Evolutionary conservation across 2,329 filamentous ascomycete species (phyloP), one percentile per base, ranked within the genome.

Genomic region (Apiospora arundinis): DNA sequence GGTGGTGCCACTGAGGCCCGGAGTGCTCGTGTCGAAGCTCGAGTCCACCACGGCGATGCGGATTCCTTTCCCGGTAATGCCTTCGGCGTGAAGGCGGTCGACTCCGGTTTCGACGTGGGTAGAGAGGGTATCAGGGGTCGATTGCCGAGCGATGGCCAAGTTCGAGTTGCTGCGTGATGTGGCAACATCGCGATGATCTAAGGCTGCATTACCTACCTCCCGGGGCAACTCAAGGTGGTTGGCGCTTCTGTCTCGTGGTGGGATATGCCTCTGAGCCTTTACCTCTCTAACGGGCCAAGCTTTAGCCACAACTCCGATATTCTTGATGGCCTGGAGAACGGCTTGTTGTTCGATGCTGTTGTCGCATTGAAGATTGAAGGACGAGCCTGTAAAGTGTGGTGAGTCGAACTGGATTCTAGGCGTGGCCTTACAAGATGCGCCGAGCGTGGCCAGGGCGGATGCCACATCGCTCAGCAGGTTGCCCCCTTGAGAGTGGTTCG

Each of bases 1-100:
- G 3, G 18, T 42, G 8, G 46, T 52, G n/a, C 46, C 67, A 25
- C 28, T 12, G 12, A 68, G 46, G 5, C 44, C 67, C 2, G 44
- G 67, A 2, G 40, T 32, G 44, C 44, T 68, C 12, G 67, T 68
- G 67, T 68, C 67, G 46, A 68, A 68, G 45, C 67, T 48, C 28
- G 67, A 68, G 67, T 68, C 67, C 25, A 68, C 32, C 16, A 68
- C 67, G 18, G 67, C 67, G 32, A 68, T 68, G 44, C 67, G 67
- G 18, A 68, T 52, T 25, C 46, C 46, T 11, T 28, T 37, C 11
- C 67, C 67, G 25, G 67, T 68, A 8, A 42, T 48, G 67, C 32
- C 32, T 14, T 32, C 25, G 46, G 67, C 67, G 46, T 68, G 67
- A 12, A 68, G 44, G n/a, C 67, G 67, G 32, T 52, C 46, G 44